Evolutionary conservation across 371 early-diverging fungal genomes (phyloP), one percentile per base, ranked within the genome.

Genomic region (Neoconidiobolus thromboides): DNA sequence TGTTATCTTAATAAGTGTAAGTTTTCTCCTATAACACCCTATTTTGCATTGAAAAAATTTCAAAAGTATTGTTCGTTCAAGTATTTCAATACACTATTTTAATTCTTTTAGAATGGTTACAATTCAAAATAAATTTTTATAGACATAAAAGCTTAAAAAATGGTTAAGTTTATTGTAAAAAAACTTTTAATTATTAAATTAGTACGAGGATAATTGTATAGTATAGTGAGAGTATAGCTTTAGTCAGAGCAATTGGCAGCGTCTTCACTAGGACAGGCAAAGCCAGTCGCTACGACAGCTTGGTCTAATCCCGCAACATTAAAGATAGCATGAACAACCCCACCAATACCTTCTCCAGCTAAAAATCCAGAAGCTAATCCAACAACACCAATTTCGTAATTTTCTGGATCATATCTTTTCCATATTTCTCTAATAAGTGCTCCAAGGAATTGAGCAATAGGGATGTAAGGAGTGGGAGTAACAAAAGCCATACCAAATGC

Each of bases 341-440:
- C 84, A 50, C 76, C 74, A 55, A 85, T 77, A 64, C 86, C 86
- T 65, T 80, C 81, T 60, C 87, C 87, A 61, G 83, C 82, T 65
- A 85, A 78, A 61, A 83, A 64, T 58, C 87, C 87, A 64, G 73
- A 75, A 53, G 85, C 81, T 52, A 76, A 66, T 10, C 76, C 71
- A 67, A 75, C 79, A 74, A 75, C 71, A 47, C 66, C 72, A 55
- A 76, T 66, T 38, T 77, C 81, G 48, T 73, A 67, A 12, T 63
- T 60, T 10, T 40, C 48, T 44, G 71, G 65, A 43, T 52, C 57
- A 46, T 72, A n/a, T 0, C 67, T 63, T 61, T 71, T 64, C 86
- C 86, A 86, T 62, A 77, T 65, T 62, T 67, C 65, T 40, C 70
- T 71, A 57, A 64, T 69, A 14, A 61, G 15, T 69, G 76, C 76